Base-by-base conservation (phyloP, 2,329 filamentous ascomycete genomes). In the Setomelanomma holmii region DNA sequence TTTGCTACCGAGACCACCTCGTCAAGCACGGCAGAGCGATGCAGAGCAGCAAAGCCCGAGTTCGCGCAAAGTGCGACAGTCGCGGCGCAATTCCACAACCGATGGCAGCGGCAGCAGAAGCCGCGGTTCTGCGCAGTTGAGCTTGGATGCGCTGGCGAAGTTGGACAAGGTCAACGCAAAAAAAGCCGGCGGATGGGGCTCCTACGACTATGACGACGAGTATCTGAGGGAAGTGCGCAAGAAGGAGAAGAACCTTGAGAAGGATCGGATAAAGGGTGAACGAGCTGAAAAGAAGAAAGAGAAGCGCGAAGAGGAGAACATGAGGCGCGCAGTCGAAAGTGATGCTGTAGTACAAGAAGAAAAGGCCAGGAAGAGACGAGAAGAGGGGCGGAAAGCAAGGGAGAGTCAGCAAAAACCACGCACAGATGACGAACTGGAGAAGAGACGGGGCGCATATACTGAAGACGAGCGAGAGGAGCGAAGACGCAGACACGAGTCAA, bases 111-210 rank as follows among this genome's bases (percentile, higher is more conserved):
- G 64, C 5, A 69, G 65, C 17, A 69, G 71, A 62, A 64, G 60
- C 49, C 46, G 57, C 7, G 48, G 49, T 24, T 60, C 64, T 44
- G 73, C 73, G 34, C 70, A 74, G 41, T 61, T 81, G 64, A 86
- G 66, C 72, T 78, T 75, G 54, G 83, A 85, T 61, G 86, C 88
- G 4, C 74, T 93, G 42, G 87, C 86, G 11, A 84, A 86, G 65
- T 74, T 93, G 40, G 83, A 91, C 62, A 80, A 84, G 43, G 76
- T 84, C 47, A 87, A 90, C 72, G 79, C 82, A 21, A 82, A 84
- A 56, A 79, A 78, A 51, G 60, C 64, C 1, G 76, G 76, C 3
- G 63, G 61, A 11, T 79, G 76, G 73, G 68, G 68, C 19, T 70
- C 72, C 8, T 75, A 76, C 47, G 75, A 77, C 55, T 76, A 75